Percentiles rank a stretch among this genome's conserved stretches.
Conservation (phyloP, 371 early-diverging fungal species). For the Apophysomyces variabilis region DNA sequence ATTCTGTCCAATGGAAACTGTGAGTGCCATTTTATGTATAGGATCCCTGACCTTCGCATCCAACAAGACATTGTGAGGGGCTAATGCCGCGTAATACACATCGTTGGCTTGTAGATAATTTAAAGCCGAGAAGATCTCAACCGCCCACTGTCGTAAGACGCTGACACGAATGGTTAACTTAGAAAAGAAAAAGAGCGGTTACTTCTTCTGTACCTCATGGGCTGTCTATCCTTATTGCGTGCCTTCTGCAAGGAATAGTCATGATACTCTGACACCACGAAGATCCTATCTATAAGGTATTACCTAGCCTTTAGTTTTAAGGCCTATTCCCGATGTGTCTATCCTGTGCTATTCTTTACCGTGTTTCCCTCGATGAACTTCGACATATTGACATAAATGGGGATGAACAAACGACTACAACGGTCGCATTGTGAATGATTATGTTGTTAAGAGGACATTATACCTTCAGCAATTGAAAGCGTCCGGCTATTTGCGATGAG, state of each 20-base stretch:
- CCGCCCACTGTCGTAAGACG: slow-evolving; percentile 56
- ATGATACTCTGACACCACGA: slow-evolving; percentile 63
- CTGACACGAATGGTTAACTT: slow-evolving; percentile 13
- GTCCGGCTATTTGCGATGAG: slow-evolving; percentile 63
- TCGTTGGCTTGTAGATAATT: slow-evolving; percentile 50
- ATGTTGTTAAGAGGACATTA: not conserved
- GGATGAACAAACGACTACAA: slow-evolving; percentile 59
- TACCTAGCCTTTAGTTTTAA: not conserved
- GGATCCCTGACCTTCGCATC: slow-evolving; percentile 41
- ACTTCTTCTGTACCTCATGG: not conserved
- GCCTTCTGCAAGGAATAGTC: slow-evolving; percentile 44
- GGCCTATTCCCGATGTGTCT: not conserved
- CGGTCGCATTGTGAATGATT: too few species aligned
- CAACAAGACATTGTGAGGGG: slow-evolving; percentile 57
- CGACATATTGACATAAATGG: slow-evolving; percentile 62
- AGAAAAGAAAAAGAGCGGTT: too few species aligned
- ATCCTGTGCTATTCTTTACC: slow-evolving; percentile 34
- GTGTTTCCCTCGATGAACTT: slow-evolving; percentile 65
- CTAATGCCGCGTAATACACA: slow-evolving; percentile 56
- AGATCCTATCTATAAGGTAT: slow-evolving; percentile 53
- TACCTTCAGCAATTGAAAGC: slow-evolving; percentile 62
- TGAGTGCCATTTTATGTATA: not conserved
- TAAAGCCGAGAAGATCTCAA: slow-evolving; percentile 59
- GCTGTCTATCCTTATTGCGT: slow-evolving; percentile 22
- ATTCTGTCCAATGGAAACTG: slow-evolving; percentile 28